Conservation (phyloP, 495 filamentous ascomycete species). For the Aspergillus sclerotiicarbonarius region DNA sequence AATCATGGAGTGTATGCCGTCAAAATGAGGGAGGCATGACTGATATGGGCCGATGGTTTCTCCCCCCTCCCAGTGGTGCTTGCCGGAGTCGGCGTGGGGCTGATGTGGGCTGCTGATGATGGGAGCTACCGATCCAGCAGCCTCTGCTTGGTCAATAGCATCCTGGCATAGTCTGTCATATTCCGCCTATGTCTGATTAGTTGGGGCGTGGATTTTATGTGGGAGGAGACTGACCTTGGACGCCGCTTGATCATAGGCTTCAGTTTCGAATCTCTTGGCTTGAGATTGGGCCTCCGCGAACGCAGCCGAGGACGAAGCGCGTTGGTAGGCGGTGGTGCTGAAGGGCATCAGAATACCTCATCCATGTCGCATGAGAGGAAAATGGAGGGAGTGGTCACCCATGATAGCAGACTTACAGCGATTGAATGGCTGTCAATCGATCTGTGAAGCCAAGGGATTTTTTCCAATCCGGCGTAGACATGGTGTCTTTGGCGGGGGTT, state of each 20-base stretch:
- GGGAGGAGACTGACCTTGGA: conserved; percentile 33
- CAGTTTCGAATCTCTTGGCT: conserved; percentile 37
- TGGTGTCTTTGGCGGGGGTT: conserved; percentile 2
- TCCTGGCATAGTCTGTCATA: conserved; percentile 46
- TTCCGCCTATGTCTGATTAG: conserved; percentile 35
- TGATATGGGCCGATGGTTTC: conserved; percentile 68
- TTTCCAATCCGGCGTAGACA: conserved; percentile 41
- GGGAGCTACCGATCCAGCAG: conserved; percentile 17
- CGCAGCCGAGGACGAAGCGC: conserved; percentile 32
- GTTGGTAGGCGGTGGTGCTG: conserved; percentile 49
- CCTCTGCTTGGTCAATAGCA: conserved; percentile 39
- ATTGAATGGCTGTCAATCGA: conserved; percentile 47
- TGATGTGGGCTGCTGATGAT: conserved; percentile 21
- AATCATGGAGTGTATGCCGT: conserved; percentile 80
- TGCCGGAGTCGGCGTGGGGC: conserved; percentile 12
- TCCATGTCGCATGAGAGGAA: not conserved
- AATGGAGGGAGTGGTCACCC: not conserved
- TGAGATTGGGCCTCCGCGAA: conserved; percentile 44
- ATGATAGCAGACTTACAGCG: conserved; percentile 33
- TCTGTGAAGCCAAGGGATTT: conserved; percentile 49
- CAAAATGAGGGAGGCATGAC: conserved; percentile 65
- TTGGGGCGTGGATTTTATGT: not conserved
- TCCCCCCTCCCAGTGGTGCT: conserved; percentile 26
- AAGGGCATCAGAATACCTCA: not conserved
- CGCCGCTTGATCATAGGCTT: conserved; percentile 39